Percentiles rank a stretch among this genome's conserved stretches.
These are phyloP conservation scores for Boletellus deceptivus DNA, from an alignment of 1,284 basidiomycete species.

Conservation along the genomic window DNA sequence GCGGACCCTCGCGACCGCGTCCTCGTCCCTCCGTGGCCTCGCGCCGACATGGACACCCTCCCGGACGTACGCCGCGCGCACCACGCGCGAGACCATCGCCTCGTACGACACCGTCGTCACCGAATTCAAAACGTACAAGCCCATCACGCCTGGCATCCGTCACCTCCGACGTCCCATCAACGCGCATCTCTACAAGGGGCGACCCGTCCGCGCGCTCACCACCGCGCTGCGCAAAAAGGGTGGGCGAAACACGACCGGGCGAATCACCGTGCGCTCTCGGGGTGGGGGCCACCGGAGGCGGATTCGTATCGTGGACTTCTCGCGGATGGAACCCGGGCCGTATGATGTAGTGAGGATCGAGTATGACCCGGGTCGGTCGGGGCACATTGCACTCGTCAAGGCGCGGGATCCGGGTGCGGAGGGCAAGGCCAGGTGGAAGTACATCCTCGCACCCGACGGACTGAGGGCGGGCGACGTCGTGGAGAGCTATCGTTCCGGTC, in stretches of 20 bases:
- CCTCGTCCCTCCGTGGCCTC: constrained; percentile 1
- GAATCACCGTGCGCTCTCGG: constrained; percentile 84
- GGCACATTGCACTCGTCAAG: constrained; percentile 89
- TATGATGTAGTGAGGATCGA: constrained; percentile 93
- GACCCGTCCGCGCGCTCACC: constrained; percentile 84
- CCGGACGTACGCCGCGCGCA: constrained; percentile 37
- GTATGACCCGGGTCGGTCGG: constrained; percentile 93
- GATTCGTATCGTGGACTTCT: constrained; percentile 87
- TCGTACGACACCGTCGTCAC: constrained; percentile 40
- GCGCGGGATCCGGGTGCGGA: constrained; percentile 51
- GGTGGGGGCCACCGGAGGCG: constrained; percentile 92
- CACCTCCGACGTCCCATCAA: constrained; percentile 84
- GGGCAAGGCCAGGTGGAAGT: constrained; percentile 64
- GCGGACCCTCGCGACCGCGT: constrained; percentile 4
- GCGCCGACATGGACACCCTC: constrained; percentile 1
- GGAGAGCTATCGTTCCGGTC: constrained; percentile 82
- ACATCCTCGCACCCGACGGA: constrained; percentile 91
- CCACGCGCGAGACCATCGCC: constrained; percentile 23
- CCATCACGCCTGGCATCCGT: constrained; percentile 82
- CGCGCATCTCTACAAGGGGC: constrained; percentile 80
- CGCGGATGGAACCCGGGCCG: constrained; percentile 70
- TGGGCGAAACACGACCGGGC: constrained; percentile 82
- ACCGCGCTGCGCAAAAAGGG: constrained; percentile 81
- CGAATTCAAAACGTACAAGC: constrained; percentile 89
- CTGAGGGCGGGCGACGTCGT: constrained; percentile 87